phyloP scores from a whole-genome alignment of 1,284 basidiomycete species.

The Moesziomyces sp. region DNA sequence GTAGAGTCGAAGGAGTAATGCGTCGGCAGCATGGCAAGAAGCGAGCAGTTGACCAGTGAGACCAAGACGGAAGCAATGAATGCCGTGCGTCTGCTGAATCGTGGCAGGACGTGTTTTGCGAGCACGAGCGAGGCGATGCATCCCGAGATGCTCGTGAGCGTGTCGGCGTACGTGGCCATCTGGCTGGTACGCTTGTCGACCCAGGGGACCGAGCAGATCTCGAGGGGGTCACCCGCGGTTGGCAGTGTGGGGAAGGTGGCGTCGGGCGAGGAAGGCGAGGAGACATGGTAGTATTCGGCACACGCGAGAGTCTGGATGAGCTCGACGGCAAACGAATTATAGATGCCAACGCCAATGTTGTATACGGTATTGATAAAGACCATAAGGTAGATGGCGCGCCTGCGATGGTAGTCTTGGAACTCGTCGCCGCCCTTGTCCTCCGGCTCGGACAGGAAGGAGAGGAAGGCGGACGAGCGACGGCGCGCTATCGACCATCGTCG shows the following conservation, averaged over 20 bases:
- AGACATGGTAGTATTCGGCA: slow-evolving; percentile 36
- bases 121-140: slow-evolving; percentile 21
- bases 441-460: slow-evolving; percentile 39
- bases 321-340: slow-evolving; percentile 23
- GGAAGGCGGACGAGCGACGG: slow-evolving; percentile 38
- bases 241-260: slow-evolving; percentile 21
- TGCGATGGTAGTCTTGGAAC: slow-evolving; percentile 20
- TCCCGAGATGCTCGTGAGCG: slow-evolving; percentile 8
- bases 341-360: slow-evolving; percentile 11
- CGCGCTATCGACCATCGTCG: slow-evolving; percentile 26
- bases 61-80: background rate
- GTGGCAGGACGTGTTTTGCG: slow-evolving; percentile 22
- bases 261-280: slow-evolving; percentile 6
- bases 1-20: slow-evolving; percentile 40
- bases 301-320: slow-evolving; percentile 31
- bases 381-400: slow-evolving; percentile 14
- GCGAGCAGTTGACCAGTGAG: background rate
- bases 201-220: slow-evolving; percentile 25
- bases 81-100: slow-evolving; percentile 18
- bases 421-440: slow-evolving; percentile 33
- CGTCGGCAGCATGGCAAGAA: slow-evolving; percentile 17
- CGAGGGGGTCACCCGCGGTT: slow-evolving; percentile 13
- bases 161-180: slow-evolving; percentile 14
- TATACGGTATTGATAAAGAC: slow-evolving; percentile 17
- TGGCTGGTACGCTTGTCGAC: slow-evolving; percentile 37